Conservation (phyloP, 1,284 basidiomycete species). For the Cryptococcus sp. region DNA sequence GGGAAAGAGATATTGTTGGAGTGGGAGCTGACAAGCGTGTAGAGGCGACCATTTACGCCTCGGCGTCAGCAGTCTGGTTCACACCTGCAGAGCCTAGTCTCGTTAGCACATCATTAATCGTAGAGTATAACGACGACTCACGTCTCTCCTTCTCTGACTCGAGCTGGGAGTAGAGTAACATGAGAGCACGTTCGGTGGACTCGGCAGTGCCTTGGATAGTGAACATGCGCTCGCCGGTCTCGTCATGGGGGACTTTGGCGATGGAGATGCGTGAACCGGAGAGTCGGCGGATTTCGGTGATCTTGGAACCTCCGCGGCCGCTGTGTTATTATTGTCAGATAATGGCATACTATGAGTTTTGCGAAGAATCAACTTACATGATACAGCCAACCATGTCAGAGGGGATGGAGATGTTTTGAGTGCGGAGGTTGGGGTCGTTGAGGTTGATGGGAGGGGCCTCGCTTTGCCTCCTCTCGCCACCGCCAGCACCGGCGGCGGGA, state of each 20-base stretch:
- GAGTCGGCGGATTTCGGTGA: conserved; percentile 95
- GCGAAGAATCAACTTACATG: conserved; percentile 58
- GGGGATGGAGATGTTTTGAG: conserved; percentile 98
- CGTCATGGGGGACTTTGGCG: conserved; percentile 97
- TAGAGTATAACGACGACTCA: conserved; percentile 41
- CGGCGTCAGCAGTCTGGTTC: conserved; percentile 30
- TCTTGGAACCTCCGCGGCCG: conserved; percentile 95
- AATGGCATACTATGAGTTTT: neutral
- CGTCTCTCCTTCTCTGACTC: conserved; percentile 94
- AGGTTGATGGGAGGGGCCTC: conserved; percentile 61
- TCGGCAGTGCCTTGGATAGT: conserved; percentile 96
- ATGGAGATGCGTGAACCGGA: conserved; percentile 97
- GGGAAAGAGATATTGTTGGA: conserved; percentile 8
- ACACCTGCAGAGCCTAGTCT: conserved; percentile 25
- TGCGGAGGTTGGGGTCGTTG: conserved; percentile 74
- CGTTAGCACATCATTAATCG: neutral
- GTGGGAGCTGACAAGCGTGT: conserved; percentile 1
- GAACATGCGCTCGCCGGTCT: conserved; percentile 98
- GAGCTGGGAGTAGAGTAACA: conserved; percentile 94
- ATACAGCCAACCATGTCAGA: conserved; percentile 99
- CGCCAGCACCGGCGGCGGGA: conserved; percentile 26
- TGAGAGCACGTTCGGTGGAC: conserved; percentile 94
- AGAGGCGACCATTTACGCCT: conserved; percentile 17
- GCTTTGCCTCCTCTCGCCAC: conserved; percentile 39
- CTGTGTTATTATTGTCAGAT: conserved; percentile 38